Base-by-base conservation (phyloP, 371 early-diverging fungal genomes). In the Mucor mucedo region DNA sequence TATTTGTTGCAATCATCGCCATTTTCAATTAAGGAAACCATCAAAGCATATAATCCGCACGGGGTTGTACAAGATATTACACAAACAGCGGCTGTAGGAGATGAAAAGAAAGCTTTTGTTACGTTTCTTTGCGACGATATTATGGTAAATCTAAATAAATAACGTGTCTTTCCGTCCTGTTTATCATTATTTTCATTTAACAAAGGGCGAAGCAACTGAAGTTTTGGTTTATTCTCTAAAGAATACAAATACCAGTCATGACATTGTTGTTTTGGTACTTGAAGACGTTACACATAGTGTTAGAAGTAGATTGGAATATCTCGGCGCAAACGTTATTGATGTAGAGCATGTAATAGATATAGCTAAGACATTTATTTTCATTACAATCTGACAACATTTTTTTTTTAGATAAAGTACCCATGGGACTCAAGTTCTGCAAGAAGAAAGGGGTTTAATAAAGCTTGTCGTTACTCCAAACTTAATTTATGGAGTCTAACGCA, bases 91-190 rank as follows among this genome's bases (percentile, higher is more conserved):
- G 38, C 8, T 4, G 21, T 47, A 4, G 21, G 4, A 21, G 21
- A 13, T 27, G 33, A 44, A 40, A 59, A 63, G 10, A 60, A 41
- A 29, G 73, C 77, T 0, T 76, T 63, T 62, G 71, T 64, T 6
- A 70, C 77, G 4, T 76, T 73, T 65, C 48, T 76, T n/a, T 76
- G 77, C 30, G 77, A 76, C 41, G 73, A 76, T 60, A 65, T 66
- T 35, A 73, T 76, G 77, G 77, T 73, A 66, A 58, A 14, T 47
- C 32, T 21, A 33, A 55, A 50, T 8, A 40, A 16, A 38, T 13
- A 8, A 32, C 16, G 5, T 42, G 8, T 6, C 9, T 21, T 9
- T 5, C 2, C 8, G 8, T 21, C 45, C 21, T 16, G 1, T 16
- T 45, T 14, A 16, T n/a, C 13, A n/a, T 45, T 7, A 2, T 45